Evolutionary conservation across 768 basidiomycete genomes (phyloP).

Genomic region (Dendrothele bispora): DNA sequence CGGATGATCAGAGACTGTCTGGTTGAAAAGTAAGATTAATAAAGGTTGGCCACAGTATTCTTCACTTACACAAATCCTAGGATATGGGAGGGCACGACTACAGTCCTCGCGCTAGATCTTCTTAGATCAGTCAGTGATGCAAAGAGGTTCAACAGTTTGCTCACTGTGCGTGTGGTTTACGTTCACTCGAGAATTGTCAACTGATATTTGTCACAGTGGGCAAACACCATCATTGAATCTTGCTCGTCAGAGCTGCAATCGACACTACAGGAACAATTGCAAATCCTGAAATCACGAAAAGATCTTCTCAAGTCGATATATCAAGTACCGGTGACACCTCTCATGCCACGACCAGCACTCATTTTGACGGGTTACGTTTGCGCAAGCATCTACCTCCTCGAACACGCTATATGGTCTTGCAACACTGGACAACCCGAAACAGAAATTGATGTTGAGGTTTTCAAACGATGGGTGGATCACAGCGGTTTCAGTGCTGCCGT

Average conservation of each 20-base stretch:
- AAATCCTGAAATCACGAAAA: constrained; percentile 38
- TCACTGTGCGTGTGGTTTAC: constrained; percentile 38
- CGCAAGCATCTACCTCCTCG: constrained; percentile 57
- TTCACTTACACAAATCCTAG: constrained; percentile 19
- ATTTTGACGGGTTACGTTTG: constrained; percentile 57
- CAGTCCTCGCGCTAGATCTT: constrained; percentile 69
- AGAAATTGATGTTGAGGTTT: constrained; percentile 21
- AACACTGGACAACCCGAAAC: constrained; percentile 14
- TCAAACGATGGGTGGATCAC: constrained; percentile 20
- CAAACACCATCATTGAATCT: constrained; percentile 37
- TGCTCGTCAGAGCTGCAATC: constrained; percentile 34
- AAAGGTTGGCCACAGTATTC: not conserved
- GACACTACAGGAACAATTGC: constrained; percentile 27
- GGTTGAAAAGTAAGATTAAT: constrained; percentile 61
- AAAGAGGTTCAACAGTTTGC: constrained; percentile 43
- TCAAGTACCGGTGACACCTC: constrained; percentile 37
- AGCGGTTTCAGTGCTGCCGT: constrained; percentile 44
- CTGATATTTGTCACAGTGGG: constrained; percentile 46
- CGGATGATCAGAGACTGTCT: constrained; percentile 64
- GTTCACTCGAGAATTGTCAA: not conserved
- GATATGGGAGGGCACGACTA: constrained; percentile 80
- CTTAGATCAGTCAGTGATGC: constrained; percentile 52
- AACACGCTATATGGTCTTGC: constrained; percentile 67
- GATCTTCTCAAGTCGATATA: constrained; percentile 41
- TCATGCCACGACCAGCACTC: constrained; percentile 58